These are phyloP conservation scores for Coprinellus aureogranulatus DNA, from an alignment of 768 basidiomycete species.

Conservation along the genomic window DNA sequence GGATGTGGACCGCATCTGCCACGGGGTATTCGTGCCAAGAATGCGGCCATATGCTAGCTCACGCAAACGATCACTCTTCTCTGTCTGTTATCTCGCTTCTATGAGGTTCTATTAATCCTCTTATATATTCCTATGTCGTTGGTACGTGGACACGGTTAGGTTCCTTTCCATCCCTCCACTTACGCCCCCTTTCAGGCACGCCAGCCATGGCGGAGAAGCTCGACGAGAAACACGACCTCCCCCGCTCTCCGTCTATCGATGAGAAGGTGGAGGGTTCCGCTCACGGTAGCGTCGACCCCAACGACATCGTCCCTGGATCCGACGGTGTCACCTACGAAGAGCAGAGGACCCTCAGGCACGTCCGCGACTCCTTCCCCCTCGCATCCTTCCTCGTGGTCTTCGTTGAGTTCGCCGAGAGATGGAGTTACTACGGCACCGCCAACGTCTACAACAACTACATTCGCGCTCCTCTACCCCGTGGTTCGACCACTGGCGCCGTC, in stretches of 20 bases:
- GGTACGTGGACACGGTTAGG: too few species aligned
- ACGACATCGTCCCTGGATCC: constrained; percentile 36
- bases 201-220: background rate
- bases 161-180: background rate
- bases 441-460: constrained; percentile 56
- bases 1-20: too few species aligned
- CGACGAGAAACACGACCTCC: constrained; percentile 26
- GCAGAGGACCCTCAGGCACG: constrained; percentile 43
- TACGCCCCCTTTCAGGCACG: background rate
- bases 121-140: too few species aligned
- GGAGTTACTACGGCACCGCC: constrained; percentile 52
- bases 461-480: constrained; percentile 46
- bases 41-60: background rate
- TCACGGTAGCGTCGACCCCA: constrained; percentile 10
- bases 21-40: too few species aligned
- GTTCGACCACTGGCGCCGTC: constrained; percentile 47
- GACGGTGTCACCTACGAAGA: constrained; percentile 49
- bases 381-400: constrained; percentile 44
- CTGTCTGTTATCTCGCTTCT: background rate
- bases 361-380: constrained; percentile 40
- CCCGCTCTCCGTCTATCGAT: constrained; percentile 14
- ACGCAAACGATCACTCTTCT: background rate
- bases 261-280: constrained; percentile 18
- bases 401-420: constrained; percentile 55
- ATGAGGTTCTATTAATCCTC: background rate